Evolutionary conservation across 2,329 filamentous ascomycete species (phyloP).

Genomic region (Colletotrichum sp.): DNA sequence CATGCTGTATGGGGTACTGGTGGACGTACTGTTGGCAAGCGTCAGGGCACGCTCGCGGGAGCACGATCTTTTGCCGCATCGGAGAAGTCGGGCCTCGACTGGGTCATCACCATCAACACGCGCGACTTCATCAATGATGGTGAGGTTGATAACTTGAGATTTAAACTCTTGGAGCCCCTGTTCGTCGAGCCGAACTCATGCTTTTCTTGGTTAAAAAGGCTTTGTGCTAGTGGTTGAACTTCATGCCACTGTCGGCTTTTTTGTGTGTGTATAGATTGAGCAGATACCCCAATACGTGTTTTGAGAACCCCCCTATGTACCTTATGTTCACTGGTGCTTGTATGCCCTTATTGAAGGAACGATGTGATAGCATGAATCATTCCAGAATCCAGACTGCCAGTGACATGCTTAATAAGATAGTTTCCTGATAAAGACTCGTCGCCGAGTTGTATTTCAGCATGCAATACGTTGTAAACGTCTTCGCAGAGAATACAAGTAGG

Average conservation of each 20-base stretch:
- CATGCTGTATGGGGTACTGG: conserved; percentile 11
- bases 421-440: too few relatives aligned
- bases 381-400: too few relatives aligned
- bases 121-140: not conserved
- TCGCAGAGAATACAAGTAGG: too few relatives aligned
- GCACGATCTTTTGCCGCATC: not conserved
- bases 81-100: not conserved
- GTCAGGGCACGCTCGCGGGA: not conserved
- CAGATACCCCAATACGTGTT: not conserved
- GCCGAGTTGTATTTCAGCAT: too few relatives aligned
- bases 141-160: not conserved
- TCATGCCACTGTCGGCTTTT: fast-evolving
- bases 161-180: not conserved
- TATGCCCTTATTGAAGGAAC: fast-evolving
- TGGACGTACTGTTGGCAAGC: not conserved
- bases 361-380: too few relatives aligned
- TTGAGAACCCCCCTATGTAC: fast-evolving
- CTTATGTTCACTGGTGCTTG: not conserved
- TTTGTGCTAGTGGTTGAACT: not conserved
- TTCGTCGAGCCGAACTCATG: not conserved
- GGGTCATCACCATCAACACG: conserved; percentile 7
- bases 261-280: not conserved
- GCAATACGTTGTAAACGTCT: too few relatives aligned
- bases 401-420: too few relatives aligned
- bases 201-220: not conserved